Percentiles rank a stretch among this genome's conserved stretches.
phyloP scores from a whole-genome alignment of 1,284 basidiomycete genomes.

The Microbotryomycetes sp. region DNA sequence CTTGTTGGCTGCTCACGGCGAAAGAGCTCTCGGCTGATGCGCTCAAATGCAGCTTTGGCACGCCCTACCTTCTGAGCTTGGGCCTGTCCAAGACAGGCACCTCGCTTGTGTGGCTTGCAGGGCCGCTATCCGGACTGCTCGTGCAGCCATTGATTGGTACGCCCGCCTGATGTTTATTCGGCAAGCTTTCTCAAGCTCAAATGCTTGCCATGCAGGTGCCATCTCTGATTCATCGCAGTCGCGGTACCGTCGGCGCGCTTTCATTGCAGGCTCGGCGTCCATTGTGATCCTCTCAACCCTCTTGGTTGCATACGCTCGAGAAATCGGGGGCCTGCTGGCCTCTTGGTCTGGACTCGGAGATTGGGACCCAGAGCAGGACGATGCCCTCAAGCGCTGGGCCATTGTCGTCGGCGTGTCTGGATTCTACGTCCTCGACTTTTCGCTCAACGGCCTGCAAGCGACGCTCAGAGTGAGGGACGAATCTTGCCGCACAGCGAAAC shows the following conservation, averaged over 20 bases:
- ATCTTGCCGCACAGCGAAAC: too few relatives aligned
- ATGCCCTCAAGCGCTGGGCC: constrained; percentile 57
- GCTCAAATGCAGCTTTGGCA: neutral
- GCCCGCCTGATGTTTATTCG: too few relatives aligned
- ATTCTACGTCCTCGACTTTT: constrained; percentile 92
- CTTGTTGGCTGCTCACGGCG: neutral
- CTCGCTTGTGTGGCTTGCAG: constrained; percentile 87
- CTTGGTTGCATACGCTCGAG: constrained; percentile 77
- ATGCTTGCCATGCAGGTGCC: constrained; percentile 35
- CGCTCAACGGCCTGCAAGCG: constrained; percentile 57
- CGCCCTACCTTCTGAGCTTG: constrained; percentile 80
- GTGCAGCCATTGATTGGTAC: constrained; percentile 94
- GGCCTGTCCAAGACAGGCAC: constrained; percentile 87
- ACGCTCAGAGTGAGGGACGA: constrained; percentile 15
- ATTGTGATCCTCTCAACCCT: constrained; percentile 57
- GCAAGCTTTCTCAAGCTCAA: constrained; percentile 62
- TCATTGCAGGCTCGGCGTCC: constrained; percentile 14
- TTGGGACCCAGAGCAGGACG: constrained; percentile 73
- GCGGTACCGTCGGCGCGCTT: constrained; percentile 17
- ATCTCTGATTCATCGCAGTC: constrained; percentile 20
- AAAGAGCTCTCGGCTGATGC: neutral
- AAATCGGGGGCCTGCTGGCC: constrained; percentile 65
- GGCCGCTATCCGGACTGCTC: constrained; percentile 81
- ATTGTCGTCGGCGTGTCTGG: constrained; percentile 81
- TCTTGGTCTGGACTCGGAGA: constrained; percentile 69